A percentile compares a stretch with the other conserved stretches of the same genome.
Evolutionary conservation across 306 rosid species (phyloP).

Genomic region (Casuarina cunninghamiana): DNA sequence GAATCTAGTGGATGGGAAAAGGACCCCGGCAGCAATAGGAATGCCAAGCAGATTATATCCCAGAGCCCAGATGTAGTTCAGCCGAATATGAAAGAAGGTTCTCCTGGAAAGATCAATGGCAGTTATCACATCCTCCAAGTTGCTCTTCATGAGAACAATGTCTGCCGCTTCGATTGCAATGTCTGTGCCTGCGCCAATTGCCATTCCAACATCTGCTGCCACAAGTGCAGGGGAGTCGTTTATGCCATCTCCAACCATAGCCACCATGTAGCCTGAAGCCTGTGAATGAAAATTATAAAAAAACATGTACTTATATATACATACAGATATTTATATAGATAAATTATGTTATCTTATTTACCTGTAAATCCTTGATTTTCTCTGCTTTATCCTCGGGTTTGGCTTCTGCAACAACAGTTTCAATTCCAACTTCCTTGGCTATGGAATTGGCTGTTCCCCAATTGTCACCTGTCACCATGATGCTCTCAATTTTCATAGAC

Average conservation of each 20-base stretch:
- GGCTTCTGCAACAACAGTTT: conserved; percentile 73
- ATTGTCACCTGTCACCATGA: conserved; percentile 85
- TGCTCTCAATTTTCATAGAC: conserved; percentile 67
- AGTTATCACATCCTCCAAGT: conserved; percentile 73
- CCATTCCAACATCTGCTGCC: conserved; percentile 84
- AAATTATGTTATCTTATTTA: conserved; percentile 1
- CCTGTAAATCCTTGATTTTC: conserved; percentile 73
- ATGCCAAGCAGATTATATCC: conserved; percentile 77
- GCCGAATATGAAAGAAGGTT: conserved; percentile 60
- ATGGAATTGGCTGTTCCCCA: conserved; percentile 91
- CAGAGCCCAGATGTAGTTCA: conserved; percentile 80
- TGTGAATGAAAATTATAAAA: conserved; percentile 12
- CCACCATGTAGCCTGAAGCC: conserved; percentile 56
- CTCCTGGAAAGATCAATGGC: conserved; percentile 79
- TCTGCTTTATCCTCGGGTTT: conserved; percentile 69
- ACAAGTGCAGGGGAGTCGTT: conserved; percentile 88
- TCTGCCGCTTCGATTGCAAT: conserved; percentile 94
- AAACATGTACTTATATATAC: not conserved
- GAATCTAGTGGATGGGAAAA: conserved; percentile 61
- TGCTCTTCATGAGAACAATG: conserved; percentile 77
- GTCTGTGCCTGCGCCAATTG: conserved; percentile 85
- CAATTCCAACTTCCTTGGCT: conserved; percentile 73
- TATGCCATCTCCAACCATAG: conserved; percentile 91
- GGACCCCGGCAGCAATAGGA: conserved; percentile 67
- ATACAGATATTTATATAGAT: too few species aligned